Percentiles rank a stretch among this genome's conserved stretches.
phyloP scores from a whole-genome alignment of 768 basidiomycete genomes.

The Pleurotus djamor region DNA sequence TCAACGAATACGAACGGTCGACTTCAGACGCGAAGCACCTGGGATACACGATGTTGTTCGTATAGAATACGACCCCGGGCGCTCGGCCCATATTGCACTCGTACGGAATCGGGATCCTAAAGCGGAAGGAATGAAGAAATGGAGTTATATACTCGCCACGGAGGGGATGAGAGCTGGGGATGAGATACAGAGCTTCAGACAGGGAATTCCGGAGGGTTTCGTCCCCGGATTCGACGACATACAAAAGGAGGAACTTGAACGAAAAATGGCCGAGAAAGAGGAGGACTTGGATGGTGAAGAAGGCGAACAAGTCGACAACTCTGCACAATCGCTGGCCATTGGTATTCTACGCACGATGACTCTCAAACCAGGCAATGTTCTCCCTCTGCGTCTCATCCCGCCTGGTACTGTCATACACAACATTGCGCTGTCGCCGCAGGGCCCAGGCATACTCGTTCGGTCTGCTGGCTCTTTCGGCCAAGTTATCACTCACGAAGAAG shows the following conservation, averaged over 20 bases:
- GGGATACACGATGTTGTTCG: slow-evolving; percentile 89
- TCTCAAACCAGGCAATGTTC: slow-evolving; percentile 88
- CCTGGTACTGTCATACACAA: slow-evolving; percentile 90
- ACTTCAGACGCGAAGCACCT: slow-evolving; percentile 76
- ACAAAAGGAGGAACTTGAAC: slow-evolving; percentile 11
- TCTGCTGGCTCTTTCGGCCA: slow-evolving; percentile 87
- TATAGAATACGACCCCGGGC: slow-evolving; percentile 95
- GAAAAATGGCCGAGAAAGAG: slow-evolving; percentile 12
- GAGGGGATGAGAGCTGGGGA: slow-evolving; percentile 90
- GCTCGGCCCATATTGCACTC: slow-evolving; percentile 93
- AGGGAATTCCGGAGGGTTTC: slow-evolving; percentile 77
- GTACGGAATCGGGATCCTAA: slow-evolving; percentile 58
- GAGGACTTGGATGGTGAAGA: slow-evolving; percentile 11
- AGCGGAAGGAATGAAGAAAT: slow-evolving; percentile 54
- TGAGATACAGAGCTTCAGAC: slow-evolving; percentile 80
- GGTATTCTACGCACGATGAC: slow-evolving; percentile 84
- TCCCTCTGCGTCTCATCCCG: slow-evolving; percentile 89
- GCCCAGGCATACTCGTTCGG: slow-evolving; percentile 81
- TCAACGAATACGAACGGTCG: slow-evolving; percentile 80
- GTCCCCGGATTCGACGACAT: slow-evolving; percentile 48
- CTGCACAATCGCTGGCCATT: slow-evolving; percentile 67
- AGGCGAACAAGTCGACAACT: slow-evolving; percentile 18
- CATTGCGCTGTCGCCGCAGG: slow-evolving; percentile 72
- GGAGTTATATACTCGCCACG: slow-evolving; percentile 92
- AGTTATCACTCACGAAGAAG: slow-evolving; percentile 75